Conservation (phyloP, 2,329 filamentous ascomycete genomes). For the Neofusicoccum sp. region DNA sequence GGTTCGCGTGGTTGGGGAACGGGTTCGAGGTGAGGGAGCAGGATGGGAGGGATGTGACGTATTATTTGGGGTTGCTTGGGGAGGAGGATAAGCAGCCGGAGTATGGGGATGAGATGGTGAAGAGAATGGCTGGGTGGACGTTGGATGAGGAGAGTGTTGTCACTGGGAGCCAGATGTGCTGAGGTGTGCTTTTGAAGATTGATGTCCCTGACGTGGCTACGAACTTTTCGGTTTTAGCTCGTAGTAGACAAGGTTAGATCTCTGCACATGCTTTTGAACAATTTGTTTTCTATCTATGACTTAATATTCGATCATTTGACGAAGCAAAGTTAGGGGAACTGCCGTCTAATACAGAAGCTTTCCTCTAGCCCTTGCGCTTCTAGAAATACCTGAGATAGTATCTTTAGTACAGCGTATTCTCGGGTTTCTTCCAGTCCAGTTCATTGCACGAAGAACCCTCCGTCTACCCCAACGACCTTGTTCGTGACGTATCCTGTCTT, state of each 20-base stretch:
- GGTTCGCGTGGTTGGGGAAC: constrained; percentile 44
- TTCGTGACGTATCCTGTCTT: constrained; percentile 48
- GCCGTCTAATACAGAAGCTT: no score
- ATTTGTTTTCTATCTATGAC: no score
- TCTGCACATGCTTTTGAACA: no score
- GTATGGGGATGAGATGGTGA: constrained; percentile 40
- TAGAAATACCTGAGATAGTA: no score
- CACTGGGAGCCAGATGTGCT: constrained; percentile 3
- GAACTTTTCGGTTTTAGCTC: no score
- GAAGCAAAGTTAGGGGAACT: no score
- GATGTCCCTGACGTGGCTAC: background rate
- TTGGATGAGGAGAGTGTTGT: background rate
- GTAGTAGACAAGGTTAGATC: no score
- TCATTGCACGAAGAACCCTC: constrained; percentile 27
- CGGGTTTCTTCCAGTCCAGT: background rate
- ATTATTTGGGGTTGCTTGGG: constrained; percentile 44
- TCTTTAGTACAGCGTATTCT: no score
- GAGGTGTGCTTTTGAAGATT: background rate
- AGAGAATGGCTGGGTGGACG: constrained; percentile 37
- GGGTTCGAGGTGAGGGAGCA: constrained; percentile 46
- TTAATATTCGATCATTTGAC: no score
- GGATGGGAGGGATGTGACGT: constrained; percentile 48
- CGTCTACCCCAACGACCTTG: constrained; percentile 34
- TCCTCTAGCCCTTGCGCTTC: no score
- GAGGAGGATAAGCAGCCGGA: constrained; percentile 41